phyloP scores from a whole-genome alignment of 768 basidiomycete genomes.

The Boletus edulis region DNA sequence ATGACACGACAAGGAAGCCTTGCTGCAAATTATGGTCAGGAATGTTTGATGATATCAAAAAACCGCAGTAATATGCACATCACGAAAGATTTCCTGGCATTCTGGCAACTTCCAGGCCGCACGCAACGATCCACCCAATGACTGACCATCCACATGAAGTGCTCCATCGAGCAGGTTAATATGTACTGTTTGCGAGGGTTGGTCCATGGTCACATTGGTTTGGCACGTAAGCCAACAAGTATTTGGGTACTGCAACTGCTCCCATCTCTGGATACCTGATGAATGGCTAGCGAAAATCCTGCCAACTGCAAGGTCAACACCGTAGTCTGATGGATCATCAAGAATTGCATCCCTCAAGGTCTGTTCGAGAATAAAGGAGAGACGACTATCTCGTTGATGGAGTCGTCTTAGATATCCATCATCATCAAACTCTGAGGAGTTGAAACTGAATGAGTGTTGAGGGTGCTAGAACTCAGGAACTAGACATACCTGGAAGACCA shows the following conservation, averaged over 20 bases:
- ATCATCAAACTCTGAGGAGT: too few relatives aligned
- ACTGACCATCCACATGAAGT: slow-evolving; percentile 17
- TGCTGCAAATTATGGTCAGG: not conserved
- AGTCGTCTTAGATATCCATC: too few relatives aligned
- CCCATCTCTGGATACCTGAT: slow-evolving; percentile 9
- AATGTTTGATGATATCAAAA: not conserved
- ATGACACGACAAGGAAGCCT: not conserved
- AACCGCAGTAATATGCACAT: not conserved
- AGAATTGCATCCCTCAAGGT: not conserved
- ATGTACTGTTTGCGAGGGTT: not conserved
- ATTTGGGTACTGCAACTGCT: not conserved
- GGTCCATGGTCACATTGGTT: not conserved
- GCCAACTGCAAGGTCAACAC: slow-evolving; percentile 13
- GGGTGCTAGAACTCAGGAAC: not conserved
- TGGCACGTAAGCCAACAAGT: slow-evolving; percentile 14
- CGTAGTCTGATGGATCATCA: not conserved
- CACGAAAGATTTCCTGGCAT: slow-evolving; percentile 1
- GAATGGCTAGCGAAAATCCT: slow-evolving; percentile 6
- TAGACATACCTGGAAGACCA: too few relatives aligned
- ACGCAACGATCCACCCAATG: slow-evolving; percentile 6
- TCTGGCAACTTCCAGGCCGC: not conserved
- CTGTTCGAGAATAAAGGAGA: slow-evolving; percentile 19
- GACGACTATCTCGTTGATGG: slow-evolving; percentile 16
- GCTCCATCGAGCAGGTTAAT: slow-evolving; percentile 14
- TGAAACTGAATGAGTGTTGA: too few relatives aligned